A percentile compares a stretch with the other conserved stretches of the same genome.
phyloP scores from a whole-genome alignment of 1,139 yeast genomes.

The Suhomyces yuchorum region DNA sequence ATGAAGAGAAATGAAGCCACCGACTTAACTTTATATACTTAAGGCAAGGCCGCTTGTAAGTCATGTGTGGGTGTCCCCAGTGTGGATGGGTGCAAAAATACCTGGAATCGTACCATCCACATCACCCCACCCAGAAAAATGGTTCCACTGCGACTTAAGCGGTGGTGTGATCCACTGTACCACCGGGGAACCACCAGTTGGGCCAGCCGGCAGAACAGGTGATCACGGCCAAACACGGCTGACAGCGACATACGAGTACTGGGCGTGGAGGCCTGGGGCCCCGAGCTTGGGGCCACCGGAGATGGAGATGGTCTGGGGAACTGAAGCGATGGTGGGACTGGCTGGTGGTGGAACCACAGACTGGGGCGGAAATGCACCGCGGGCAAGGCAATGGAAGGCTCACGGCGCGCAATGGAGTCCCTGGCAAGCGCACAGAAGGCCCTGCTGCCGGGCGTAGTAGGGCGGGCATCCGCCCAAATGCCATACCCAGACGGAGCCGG shows the following conservation, averaged over 20 bases:
- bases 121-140: slow-evolving; percentile 9
- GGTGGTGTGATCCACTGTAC: slow-evolving; percentile 1
- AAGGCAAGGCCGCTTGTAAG: no score
- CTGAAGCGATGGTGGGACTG: no score
- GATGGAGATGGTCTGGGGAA: neutral
- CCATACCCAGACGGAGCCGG: neutral
- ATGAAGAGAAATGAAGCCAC: neutral
- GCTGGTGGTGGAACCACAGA: no score
- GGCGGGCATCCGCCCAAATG: no score
- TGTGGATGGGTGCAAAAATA: slow-evolving; percentile 12
- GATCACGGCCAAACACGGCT: neutral
- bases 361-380: neutral
- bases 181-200: neutral
- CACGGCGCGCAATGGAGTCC: no score
- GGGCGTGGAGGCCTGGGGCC: neutral
- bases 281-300: no score
- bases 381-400: no score
- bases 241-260: neutral
- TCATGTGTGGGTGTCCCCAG: neutral
- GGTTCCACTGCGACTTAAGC: slow-evolving; percentile 5
- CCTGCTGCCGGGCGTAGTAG: no score
- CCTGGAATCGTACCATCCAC: slow-evolving; percentile 9
- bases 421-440: no score
- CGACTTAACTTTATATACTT: neutral
- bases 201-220: neutral